Percentiles rank a stretch among this genome's conserved stretches.
phyloP scores from a whole-genome alignment of 169 alveolate genomes.

The Amoebophrya sp. region DNA sequence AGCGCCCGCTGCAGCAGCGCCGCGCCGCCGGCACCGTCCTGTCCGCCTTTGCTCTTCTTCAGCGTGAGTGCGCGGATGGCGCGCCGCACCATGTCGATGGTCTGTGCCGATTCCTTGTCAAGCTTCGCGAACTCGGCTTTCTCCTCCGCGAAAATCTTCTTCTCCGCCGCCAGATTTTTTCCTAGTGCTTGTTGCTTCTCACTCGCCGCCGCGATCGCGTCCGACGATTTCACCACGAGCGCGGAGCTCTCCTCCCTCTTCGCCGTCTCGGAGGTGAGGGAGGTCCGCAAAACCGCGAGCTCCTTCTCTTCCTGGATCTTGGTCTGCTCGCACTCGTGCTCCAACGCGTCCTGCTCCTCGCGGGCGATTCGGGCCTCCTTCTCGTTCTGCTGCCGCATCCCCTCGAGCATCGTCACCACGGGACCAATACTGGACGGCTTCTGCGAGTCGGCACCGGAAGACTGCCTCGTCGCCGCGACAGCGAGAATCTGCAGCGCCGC shows the following conservation, averaged over 20 bases:
- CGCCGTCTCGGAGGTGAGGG: not conserved
- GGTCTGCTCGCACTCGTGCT: not conserved
- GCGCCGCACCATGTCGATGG: not conserved
- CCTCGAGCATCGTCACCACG: not conserved
- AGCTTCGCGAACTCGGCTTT: not conserved
- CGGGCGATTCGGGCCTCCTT: not conserved
- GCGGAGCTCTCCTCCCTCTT: not conserved
- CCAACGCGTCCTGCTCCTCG: not conserved
- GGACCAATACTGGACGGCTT: not conserved
- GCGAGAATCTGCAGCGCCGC: not conserved
- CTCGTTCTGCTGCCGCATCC: not conserved
- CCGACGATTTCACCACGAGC: not conserved
- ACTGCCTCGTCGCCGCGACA: not conserved
- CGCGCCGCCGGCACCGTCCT: not conserved
- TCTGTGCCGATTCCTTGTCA: not conserved
- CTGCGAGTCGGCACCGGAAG: not conserved
- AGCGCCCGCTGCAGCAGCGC: not conserved
- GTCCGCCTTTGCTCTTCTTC: not conserved
- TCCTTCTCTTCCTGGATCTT: not conserved
- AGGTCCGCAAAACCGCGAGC: not conserved
- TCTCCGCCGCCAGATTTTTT: not conserved
- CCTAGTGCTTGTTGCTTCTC: not conserved
- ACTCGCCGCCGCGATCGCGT: not conserved
- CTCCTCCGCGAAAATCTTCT: not conserved
- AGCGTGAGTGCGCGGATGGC: not conserved